Evolutionary conservation across 495 filamentous ascomycete species (phyloP).

Genomic region (Thermochaetoides thermophila): DNA sequence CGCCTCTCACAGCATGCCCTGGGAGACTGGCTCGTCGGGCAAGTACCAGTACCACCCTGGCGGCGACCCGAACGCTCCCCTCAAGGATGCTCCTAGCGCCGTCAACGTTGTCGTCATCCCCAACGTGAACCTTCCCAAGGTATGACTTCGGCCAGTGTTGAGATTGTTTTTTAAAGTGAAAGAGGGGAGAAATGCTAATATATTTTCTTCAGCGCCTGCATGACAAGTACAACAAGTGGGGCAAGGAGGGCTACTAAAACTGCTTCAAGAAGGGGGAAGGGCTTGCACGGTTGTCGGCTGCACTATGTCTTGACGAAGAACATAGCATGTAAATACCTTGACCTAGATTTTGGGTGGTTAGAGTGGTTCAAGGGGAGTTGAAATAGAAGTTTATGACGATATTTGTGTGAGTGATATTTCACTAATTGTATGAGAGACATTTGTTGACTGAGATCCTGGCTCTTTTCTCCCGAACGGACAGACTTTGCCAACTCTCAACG

Average conservation of each 20-base stretch:
- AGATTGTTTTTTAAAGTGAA: not conserved
- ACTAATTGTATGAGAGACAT: no score
- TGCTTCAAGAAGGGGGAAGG: no score
- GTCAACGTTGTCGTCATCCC: constrained; percentile 88
- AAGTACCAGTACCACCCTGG: constrained; percentile 91
- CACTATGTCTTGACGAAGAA: not conserved
- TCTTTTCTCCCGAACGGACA: no score
- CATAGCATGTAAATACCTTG: constrained; percentile 12
- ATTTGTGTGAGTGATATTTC: no score
- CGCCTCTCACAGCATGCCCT: constrained; percentile 66
- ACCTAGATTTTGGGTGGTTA: no score
- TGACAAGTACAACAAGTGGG: constrained; percentile 96
- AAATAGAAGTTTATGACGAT: no score
- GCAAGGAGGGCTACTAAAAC: constrained; percentile 61
- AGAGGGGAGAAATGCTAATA: no score
- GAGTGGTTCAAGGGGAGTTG: no score
- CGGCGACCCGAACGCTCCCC: constrained; percentile 57
- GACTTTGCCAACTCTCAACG: no score
- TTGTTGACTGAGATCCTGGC: no score
- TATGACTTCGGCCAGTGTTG: constrained; percentile 22
- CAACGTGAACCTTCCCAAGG: constrained; percentile 83
- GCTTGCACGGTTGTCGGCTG: no score
- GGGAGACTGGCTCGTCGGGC: constrained; percentile 54
- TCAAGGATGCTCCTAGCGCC: constrained; percentile 83
- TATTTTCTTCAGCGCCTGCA: constrained; percentile 56